phyloP scores from a whole-genome alignment of 169 alveolate species.

The Eimeria maxima region DNA sequence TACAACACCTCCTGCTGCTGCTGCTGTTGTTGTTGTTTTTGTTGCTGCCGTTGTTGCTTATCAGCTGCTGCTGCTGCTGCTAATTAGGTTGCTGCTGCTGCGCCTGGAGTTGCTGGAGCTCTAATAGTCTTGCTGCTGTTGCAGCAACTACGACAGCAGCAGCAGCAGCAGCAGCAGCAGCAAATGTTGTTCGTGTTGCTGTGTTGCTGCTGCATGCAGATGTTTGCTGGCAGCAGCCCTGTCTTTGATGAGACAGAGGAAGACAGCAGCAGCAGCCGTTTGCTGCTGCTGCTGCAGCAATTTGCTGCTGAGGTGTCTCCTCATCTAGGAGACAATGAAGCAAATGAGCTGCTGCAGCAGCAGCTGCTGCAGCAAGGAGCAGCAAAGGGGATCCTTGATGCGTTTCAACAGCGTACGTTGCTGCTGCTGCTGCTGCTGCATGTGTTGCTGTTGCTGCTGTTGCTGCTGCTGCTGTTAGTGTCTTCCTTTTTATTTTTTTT shows the following conservation, averaged over 20 bases:
- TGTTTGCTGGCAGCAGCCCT: not conserved
- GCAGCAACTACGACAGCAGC: not conserved
- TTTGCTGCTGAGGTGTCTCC: constrained; percentile 17
- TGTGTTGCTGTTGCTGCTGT: too few species aligned
- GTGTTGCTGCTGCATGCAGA: constrained; percentile 21
- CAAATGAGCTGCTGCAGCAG: not conserved
- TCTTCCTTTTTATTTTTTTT: too few species aligned
- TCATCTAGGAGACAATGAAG: not conserved
- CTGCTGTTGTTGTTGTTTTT: not conserved
- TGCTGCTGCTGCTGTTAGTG: not conserved
- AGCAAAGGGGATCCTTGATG: not conserved
- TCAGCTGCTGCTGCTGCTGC: too few species aligned
- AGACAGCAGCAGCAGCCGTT: not conserved
- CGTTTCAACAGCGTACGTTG: not conserved
- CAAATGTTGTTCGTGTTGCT: not conserved
- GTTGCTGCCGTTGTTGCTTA: too few species aligned
- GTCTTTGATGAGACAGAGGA: not conserved
- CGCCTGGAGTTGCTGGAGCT: too few species aligned
- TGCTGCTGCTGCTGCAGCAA: not conserved
- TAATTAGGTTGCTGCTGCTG: too few species aligned
- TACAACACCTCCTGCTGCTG: not conserved
- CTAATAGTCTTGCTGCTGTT: too few species aligned
- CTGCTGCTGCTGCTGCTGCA: not conserved
- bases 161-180: not conserved
- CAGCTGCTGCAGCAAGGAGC: constrained; percentile 17